Evolutionary conservation across 768 basidiomycete genomes (phyloP).

Genomic region (Leccinum pellstonianum): DNA sequence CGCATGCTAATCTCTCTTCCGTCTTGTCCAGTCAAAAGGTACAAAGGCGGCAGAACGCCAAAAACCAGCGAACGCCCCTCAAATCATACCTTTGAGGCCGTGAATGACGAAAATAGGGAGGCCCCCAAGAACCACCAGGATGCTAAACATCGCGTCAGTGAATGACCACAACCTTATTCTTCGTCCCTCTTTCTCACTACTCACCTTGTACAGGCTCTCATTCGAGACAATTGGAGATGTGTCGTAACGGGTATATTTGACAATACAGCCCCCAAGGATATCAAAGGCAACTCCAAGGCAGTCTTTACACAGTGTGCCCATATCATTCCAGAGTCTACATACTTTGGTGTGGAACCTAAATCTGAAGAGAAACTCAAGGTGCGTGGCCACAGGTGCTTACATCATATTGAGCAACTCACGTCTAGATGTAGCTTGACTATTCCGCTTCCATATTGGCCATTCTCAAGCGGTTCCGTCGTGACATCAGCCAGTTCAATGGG

Average conservation of each 20-base stretch:
- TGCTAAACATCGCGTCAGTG: constrained; percentile 5
- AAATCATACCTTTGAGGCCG: constrained; percentile 9
- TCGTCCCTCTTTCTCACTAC: not conserved
- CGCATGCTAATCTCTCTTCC: not conserved
- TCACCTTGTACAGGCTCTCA: constrained; percentile 29
- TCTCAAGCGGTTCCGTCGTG: not conserved
- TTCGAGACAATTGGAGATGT: constrained; percentile 38
- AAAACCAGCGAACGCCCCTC: not conserved
- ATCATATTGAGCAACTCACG: not conserved
- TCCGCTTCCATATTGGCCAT: not conserved
- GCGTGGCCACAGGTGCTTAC: not conserved
- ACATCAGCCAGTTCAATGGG: not conserved
- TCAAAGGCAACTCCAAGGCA: not conserved
- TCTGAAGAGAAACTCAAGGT: not conserved
- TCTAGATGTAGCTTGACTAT: constrained; percentile 6
- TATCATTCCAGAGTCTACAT: constrained; percentile 7
- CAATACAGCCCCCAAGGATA: not conserved
- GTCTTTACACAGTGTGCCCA: not conserved
- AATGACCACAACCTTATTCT: not conserved
- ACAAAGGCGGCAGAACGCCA: constrained; percentile 20
- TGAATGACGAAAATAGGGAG: not conserved
- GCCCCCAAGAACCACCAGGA: constrained; percentile 3
- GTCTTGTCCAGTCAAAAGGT: constrained; percentile 12
- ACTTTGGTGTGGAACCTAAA: constrained; percentile 3
- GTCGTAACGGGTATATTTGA: constrained; percentile 32